phyloP scores from a whole-genome alignment of 306 rosid genomes.

The Cucumis cinereus region DNA sequence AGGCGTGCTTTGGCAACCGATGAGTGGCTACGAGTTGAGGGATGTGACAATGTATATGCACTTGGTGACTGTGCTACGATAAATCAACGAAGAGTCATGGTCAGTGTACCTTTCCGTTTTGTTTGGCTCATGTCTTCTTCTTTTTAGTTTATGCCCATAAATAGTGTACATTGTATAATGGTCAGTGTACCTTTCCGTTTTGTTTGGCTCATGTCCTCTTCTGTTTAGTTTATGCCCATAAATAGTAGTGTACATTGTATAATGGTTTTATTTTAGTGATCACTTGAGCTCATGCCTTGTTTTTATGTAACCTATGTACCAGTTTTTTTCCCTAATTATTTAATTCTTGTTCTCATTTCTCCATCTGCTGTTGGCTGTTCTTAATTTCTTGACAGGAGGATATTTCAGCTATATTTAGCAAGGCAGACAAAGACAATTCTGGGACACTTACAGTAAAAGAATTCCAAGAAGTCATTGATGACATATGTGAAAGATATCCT shows the following conservation, averaged over 20 bases:
- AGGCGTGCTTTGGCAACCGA: slow-evolving; percentile 94
- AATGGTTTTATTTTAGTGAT: neutral
- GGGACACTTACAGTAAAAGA: slow-evolving; percentile 76
- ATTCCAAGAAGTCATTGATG: slow-evolving; percentile 53
- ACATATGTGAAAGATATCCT: slow-evolving; percentile 85
- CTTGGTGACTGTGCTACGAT: slow-evolving; percentile 97
- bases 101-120: slow-evolving; percentile 5
- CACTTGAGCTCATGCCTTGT: neutral
- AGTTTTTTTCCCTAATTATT: neutral
- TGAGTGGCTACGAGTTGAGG: slow-evolving; percentile 97
- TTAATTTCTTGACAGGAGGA: slow-evolving; percentile 44
- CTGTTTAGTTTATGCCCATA: neutral
- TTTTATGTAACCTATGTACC: neutral
- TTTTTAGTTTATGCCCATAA: neutral
- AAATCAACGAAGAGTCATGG: slow-evolving; percentile 98
- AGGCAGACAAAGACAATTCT: slow-evolving; percentile 67
- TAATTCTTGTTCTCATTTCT: neutral
- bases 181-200: neutral
- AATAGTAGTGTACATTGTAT: neutral
- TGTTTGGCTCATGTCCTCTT: neutral
- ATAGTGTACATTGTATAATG: neutral
- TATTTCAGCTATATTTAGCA: slow-evolving; percentile 58
- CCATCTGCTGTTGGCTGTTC: neutral
- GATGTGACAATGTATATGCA: slow-evolving; percentile 63
- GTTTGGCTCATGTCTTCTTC: neutral